Conservation (phyloP, 257 asterid genomes). For the Ilex asprella region DNA sequence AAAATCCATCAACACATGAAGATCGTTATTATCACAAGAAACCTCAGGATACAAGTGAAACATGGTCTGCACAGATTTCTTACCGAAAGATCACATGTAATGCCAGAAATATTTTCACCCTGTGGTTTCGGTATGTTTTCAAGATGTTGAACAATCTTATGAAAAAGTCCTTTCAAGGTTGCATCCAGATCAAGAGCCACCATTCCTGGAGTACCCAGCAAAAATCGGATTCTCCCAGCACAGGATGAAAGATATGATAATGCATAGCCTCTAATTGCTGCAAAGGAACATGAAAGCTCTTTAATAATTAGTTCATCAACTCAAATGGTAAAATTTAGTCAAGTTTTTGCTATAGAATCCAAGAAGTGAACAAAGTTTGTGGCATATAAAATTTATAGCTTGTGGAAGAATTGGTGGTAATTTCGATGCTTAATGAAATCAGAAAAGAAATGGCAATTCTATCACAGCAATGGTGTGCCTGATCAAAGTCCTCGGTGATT, state of each 20-base stretch:
- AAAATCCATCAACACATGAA: neutral
- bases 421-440: too few species aligned
- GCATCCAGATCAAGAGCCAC: conserved; percentile 96
- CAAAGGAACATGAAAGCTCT: conserved; percentile 15
- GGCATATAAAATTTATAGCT: too few species aligned
- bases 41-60: neutral
- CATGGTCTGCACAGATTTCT: conserved; percentile 23
- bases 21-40: too few species aligned
- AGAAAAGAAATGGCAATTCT: too few species aligned
- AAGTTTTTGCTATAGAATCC: neutral
- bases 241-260: conserved; percentile 91
- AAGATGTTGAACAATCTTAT: conserved; percentile 86
- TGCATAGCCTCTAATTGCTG: conserved; percentile 99
- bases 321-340: neutral
- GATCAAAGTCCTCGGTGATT: neutral
- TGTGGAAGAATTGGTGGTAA: too few species aligned
- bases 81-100: conserved; percentile 92
- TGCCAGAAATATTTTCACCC: conserved; percentile 84
- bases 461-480: neutral
- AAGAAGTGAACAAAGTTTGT: neutral
- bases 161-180: conserved; percentile 80
- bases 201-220: conserved; percentile 98
- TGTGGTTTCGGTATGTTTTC: conserved; percentile 91
- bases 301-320: conserved; percentile 11
- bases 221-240: conserved; percentile 96